Evolutionary conservation across 345 rosid genomes (phyloP).

Genomic region (Excoecaria cochinchinensis): DNA sequence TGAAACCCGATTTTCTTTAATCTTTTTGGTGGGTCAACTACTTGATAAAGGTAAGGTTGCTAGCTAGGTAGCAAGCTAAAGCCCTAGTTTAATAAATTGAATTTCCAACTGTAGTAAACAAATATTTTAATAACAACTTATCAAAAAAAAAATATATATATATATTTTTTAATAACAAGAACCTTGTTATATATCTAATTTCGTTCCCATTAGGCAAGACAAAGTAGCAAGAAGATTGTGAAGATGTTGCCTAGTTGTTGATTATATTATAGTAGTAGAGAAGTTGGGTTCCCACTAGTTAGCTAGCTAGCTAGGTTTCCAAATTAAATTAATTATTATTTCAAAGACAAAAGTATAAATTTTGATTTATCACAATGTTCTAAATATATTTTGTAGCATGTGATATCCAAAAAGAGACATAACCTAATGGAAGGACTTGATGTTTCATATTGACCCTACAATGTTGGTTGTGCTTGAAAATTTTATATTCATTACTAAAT

Average conservation of each 20-base stretch:
- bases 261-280: not conserved
- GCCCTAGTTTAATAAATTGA: not conserved
- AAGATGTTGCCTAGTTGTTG: conserved; percentile 41
- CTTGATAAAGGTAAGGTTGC: not conserved
- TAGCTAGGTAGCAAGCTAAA: not conserved
- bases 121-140: conserved; percentile 19
- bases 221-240: conserved; percentile 28
- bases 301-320: conserved; percentile 1
- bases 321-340: not conserved
- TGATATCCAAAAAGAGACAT: conserved; percentile 36
- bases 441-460: conserved; percentile 51
- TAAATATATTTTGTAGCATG: conserved; percentile 9
- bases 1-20: conserved; percentile 15
- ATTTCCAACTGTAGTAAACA: conserved; percentile 31
- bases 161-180: too few species aligned
- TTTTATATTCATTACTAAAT: conserved; percentile 16
- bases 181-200: conserved; percentile 12
- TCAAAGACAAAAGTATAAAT: not conserved
- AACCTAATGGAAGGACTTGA: conserved; percentile 31
- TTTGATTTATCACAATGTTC: not conserved
- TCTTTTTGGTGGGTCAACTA: conserved; percentile 40
- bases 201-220: conserved; percentile 34
- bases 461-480: conserved; percentile 35
- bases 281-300: conserved; percentile 19
- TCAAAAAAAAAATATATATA: too few species aligned